These are phyloP conservation scores for Lasiodiplodia theobromae DNA, from an alignment of 2,329 filamentous ascomycete species.

Conservation along the genomic window DNA sequence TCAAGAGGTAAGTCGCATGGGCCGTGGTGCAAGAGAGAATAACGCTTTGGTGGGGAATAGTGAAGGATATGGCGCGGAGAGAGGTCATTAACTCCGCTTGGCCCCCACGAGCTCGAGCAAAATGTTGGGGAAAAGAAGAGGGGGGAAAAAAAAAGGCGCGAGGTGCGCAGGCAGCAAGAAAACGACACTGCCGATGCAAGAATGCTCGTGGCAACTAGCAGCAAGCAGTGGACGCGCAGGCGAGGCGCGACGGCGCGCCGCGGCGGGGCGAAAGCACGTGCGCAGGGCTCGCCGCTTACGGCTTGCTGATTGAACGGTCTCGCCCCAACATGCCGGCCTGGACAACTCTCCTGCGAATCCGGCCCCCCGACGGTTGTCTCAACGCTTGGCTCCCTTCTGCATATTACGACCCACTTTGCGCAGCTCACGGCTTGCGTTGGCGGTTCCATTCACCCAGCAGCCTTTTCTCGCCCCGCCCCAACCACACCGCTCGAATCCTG, in stretches of 20 bases:
- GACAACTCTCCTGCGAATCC: background rate
- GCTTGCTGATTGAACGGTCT: constrained; percentile 1
- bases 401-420: background rate
- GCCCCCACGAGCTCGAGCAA: no score
- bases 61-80: no score
- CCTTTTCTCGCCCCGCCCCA: constrained; percentile 4
- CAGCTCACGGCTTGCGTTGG: constrained; percentile 3
- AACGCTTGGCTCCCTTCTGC: constrained; percentile 3
- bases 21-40: no score
- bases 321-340: constrained; percentile 1
- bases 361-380: background rate
- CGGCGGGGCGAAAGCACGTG: constrained; percentile 16
- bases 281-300: background rate
- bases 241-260: background rate
- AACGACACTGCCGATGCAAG: no score
- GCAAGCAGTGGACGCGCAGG: constrained; percentile 15
- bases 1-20: no score
- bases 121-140: no score
- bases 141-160: no score
- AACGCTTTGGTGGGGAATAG: no score
- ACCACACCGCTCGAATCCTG: constrained; percentile 1
- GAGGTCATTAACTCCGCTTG: no score
- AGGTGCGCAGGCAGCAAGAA: no score
- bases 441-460: constrained; percentile 7
- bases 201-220: background rate